phyloP scores from a whole-genome alignment of 176 grass and related monocot genomes.

The Metroxylon sagu region DNA sequence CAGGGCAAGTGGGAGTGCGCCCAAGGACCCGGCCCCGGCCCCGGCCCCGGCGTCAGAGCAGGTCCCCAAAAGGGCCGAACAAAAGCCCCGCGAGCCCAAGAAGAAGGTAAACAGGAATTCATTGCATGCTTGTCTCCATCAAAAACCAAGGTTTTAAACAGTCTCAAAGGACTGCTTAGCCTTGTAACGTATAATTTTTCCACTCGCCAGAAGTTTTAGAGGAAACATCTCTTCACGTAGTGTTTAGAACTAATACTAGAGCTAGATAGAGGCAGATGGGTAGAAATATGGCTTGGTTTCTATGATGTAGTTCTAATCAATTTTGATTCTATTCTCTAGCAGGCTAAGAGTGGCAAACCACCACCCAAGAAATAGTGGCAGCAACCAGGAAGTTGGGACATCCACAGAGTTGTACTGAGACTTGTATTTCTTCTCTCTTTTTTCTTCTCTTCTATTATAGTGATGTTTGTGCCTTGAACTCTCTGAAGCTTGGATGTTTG shows the following conservation, averaged over 20 bases:
- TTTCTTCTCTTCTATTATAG: too few relatives aligned
- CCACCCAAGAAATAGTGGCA: constrained; percentile 35
- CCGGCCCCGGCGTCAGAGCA: constrained; percentile 27
- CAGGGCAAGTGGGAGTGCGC: too few relatives aligned
- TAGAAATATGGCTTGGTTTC: neutral
- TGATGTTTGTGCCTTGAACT: too few relatives aligned
- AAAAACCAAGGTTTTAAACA: too few relatives aligned
- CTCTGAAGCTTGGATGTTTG: too few relatives aligned
- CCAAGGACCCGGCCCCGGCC: neutral
- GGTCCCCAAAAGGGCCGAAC: constrained; percentile 63
- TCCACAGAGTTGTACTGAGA: constrained; percentile 2
- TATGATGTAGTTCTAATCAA: neutral
- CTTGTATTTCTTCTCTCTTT: neutral
- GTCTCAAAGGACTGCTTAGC: too few relatives aligned
- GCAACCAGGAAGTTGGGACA: constrained; percentile 2
- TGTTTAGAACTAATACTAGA: neutral
- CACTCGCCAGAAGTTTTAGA: neutral
- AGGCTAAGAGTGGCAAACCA: constrained; percentile 48
- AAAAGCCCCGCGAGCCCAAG: constrained; percentile 63
- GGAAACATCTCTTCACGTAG: neutral
- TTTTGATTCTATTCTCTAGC: constrained; percentile 16
- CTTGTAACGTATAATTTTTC: too few relatives aligned
- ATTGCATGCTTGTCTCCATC: too few relatives aligned
- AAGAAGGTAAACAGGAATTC: constrained; percentile 49
- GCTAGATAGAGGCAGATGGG: neutral